Percentiles rank a stretch among this genome's conserved stretches.
phyloP scores from a whole-genome alignment of 2,329 filamentous ascomycete genomes.

The Apiospora pterosperma region DNA sequence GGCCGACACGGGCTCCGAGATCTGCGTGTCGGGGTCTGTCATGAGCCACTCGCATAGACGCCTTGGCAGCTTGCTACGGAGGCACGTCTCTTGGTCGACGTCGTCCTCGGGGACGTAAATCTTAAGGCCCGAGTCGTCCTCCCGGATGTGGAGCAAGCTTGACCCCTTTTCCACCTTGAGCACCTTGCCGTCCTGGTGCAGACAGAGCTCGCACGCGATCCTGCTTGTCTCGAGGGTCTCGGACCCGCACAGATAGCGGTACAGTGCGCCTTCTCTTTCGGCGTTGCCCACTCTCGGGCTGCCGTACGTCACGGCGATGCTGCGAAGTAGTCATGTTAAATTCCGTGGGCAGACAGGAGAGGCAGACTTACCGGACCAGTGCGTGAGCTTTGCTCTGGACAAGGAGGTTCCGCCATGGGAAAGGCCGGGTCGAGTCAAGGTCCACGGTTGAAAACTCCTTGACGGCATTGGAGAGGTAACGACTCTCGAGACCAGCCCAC shows the following conservation, averaged over 20 bases:
- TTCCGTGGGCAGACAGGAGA: background rate
- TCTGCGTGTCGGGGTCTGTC: constrained; percentile 12
- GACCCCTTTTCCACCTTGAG: constrained; percentile 15
- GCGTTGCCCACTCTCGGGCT: background rate
- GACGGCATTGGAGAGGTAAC: background rate
- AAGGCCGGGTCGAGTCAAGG: background rate
- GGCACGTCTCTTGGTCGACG: constrained; percentile 24
- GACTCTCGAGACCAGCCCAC: constrained; percentile 27
- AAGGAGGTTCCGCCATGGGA: background rate
- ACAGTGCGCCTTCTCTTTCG: background rate
- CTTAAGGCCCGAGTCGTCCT: constrained; percentile 2
- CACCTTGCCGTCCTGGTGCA: constrained; percentile 23
- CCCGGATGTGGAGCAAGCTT: constrained; percentile 15
- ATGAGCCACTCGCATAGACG: constrained; percentile 33
- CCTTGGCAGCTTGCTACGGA: constrained; percentile 21
- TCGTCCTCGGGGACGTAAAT: constrained; percentile 29
- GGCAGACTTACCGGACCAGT: constrained; percentile 25
- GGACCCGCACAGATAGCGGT: background rate
- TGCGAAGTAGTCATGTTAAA: background rate
- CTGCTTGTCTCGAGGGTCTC: constrained; percentile 25
- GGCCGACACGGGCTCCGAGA: background rate
- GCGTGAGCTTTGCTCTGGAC: constrained; percentile 22
- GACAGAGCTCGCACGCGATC: constrained; percentile 24
- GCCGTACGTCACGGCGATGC: background rate
- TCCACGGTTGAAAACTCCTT: background rate